Evolutionary conservation across 2,329 filamentous ascomycete species (phyloP).

Genomic region (Penicillium sp.): DNA sequence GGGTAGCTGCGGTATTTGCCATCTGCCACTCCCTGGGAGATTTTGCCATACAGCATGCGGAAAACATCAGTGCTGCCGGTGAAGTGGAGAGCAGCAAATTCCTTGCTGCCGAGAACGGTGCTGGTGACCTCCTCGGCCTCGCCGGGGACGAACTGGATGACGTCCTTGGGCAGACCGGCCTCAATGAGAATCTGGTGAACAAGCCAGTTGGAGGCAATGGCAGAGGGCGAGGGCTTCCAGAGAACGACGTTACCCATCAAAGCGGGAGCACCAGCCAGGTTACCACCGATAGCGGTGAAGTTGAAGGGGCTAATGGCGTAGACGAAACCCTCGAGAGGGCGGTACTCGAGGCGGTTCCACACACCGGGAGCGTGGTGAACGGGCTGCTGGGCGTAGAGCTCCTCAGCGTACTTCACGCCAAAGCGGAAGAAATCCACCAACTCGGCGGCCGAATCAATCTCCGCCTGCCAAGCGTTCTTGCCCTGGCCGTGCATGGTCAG

Average conservation of each 20-base stretch:
- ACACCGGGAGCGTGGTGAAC: slow-evolving; percentile 79
- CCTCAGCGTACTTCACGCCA: slow-evolving; percentile 91
- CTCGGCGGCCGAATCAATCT: slow-evolving; percentile 95
- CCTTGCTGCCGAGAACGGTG: slow-evolving; percentile 72
- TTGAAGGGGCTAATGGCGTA: slow-evolving; percentile 96
- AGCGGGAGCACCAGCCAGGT: slow-evolving; percentile 80
- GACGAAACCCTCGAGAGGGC: slow-evolving; percentile 90
- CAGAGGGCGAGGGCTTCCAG: slow-evolving; percentile 93
- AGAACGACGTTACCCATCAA: slow-evolving; percentile 92
- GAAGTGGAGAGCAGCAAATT: slow-evolving; percentile 92
- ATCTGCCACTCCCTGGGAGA: slow-evolving; percentile 78
- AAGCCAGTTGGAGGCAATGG: slow-evolving; percentile 89
- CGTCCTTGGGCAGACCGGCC: slow-evolving; percentile 83
- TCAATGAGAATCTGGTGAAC: slow-evolving; percentile 89
- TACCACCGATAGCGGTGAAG: slow-evolving; percentile 93
- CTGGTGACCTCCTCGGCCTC: slow-evolving; percentile 83
- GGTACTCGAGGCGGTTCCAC: slow-evolving; percentile 91
- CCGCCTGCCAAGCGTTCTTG: slow-evolving; percentile 99
- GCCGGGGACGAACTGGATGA: slow-evolving; percentile 92
- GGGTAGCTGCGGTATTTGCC: slow-evolving; percentile 85
- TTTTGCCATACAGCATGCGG: slow-evolving; percentile 83
- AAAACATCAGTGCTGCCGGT: slow-evolving; percentile 93
- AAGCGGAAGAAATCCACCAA: slow-evolving; percentile 88
- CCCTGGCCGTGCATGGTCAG: slow-evolving; percentile 95
- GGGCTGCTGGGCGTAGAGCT: slow-evolving; percentile 87